Evolutionary conservation across 148 eudicot genomes (phyloP), one percentile per base, ranked within the genome.

Genomic region (Camellia lanceoleosa): DNA sequence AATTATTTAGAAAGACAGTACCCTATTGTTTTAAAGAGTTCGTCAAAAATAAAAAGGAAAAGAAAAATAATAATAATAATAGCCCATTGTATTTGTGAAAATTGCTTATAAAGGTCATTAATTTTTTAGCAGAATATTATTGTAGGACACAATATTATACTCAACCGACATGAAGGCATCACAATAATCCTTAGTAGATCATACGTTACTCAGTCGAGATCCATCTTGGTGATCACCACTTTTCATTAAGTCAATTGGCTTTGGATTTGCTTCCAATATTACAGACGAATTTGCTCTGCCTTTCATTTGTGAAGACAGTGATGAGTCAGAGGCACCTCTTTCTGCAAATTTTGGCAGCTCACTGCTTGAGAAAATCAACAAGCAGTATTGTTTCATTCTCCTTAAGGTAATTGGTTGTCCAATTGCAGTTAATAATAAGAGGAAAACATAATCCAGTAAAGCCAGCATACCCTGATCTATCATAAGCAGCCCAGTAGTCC

Each of bases 401-500:
- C 5, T 8, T 58, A 1, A 49, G 4, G 43, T 6, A 56, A 38
- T 49, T 60, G 20, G 3, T 38, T 18, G 5, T 60, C 3, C 67
- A 64, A 12, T 49, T 71, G 49, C 71, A 71, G 68, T 55, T 16
- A 71, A 79, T 49, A 11, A 73, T 38, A 62, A 13, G 23, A 41
- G 14, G 20, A 15, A 14, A 56, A 73, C 2, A 23, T 38, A 11
- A 20, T 3, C 44, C 5, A 13, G n/a, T 18, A 62, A 4, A 55
- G 13, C 19, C 41, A 71, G 66, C 83, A 63, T 81, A 86, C 90
- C 84, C 66, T 55, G 87, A 81, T 81, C 63, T 82, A 84, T 84
- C 87, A 76, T 84, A 86, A 65, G 85, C 84, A 55, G 87, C 88
- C 90, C 87, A 88, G 82, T 82, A 84, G 60, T 80, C 84, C 77